phyloP scores from a whole-genome alignment of 148 eudicot species.

The Rhododendron kiyosumense region DNA sequence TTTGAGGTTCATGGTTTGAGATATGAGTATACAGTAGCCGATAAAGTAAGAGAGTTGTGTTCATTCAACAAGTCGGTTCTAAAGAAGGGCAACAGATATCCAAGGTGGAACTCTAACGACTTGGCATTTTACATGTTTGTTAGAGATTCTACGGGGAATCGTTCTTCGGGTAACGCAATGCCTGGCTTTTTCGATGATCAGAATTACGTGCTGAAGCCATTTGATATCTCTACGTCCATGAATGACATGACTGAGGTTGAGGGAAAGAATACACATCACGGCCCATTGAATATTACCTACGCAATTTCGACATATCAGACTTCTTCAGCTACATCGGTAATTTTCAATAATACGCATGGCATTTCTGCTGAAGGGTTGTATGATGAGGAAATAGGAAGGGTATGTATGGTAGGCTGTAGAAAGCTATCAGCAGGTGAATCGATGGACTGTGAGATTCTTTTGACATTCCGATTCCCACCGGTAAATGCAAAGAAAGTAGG shows the following conservation, averaged over 20 bases:
- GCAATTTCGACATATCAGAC: neutral
- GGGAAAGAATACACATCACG: neutral
- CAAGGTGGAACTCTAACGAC: neutral
- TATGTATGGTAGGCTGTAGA: slow-evolving; percentile 24
- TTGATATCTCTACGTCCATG: neutral
- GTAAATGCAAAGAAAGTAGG: neutral
- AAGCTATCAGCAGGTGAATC: neutral
- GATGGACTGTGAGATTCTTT: slow-evolving; percentile 20
- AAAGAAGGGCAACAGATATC: slow-evolving; percentile 11
- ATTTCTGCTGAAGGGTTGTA: slow-evolving; percentile 24
- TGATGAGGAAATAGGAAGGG: slow-evolving; percentile 14
- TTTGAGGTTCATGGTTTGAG: neutral
- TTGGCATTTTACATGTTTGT: slow-evolving; percentile 7
- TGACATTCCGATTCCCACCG: slow-evolving; percentile 2
- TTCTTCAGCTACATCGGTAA: neutral
- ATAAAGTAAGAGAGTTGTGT: slow-evolving; percentile 11
- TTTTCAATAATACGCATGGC: neutral
- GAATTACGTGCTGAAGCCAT: neutral
- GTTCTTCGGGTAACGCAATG: neutral
- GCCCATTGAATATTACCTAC: slow-evolving; percentile 6
- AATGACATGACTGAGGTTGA: neutral
- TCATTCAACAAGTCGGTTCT: neutral
- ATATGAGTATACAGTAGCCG: slow-evolving; percentile 10
- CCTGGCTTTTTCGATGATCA: slow-evolving; percentile 9
- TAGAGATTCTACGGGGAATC: neutral